These are phyloP conservation scores for Theileria equi DNA, from an alignment of 169 alveolate species.

Conservation along the genomic window DNA sequence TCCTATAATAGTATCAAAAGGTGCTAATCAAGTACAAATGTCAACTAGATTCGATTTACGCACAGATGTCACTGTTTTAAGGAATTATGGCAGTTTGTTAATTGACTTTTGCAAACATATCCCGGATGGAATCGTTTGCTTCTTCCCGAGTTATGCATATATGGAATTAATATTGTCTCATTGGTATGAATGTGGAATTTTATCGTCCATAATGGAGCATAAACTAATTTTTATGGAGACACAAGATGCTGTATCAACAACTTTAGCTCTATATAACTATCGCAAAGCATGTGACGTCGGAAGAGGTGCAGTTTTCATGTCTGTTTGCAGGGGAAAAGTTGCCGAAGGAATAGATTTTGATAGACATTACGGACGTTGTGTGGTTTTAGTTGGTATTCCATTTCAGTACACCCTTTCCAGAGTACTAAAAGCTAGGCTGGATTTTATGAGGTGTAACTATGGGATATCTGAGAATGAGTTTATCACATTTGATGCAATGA, in stretches of 20 bases:
- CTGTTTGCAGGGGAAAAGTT: conserved; percentile 96
- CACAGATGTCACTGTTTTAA: conserved; percentile 84
- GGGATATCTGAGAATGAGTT: conserved; percentile 93
- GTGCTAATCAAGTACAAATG: conserved; percentile 86
- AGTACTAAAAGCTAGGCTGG: conserved; percentile 87
- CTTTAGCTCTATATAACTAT: conserved; percentile 86
- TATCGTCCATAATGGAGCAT: conserved; percentile 88
- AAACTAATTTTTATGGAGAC: conserved; percentile 95
- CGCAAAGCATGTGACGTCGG: conserved; percentile 97
- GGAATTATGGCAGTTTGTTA: conserved; percentile 90
- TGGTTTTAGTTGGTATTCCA: conserved; percentile 95
- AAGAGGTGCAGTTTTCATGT: conserved; percentile 95
- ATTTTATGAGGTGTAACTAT: conserved; percentile 85
- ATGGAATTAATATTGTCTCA: conserved; percentile 86
- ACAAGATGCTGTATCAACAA: conserved; percentile 93
- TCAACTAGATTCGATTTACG: conserved; percentile 90
- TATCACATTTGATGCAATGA: conserved; percentile 97
- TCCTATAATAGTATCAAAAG: conserved; percentile 93
- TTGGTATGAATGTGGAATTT: conserved; percentile 95
- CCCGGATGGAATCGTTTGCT: conserved; percentile 96
- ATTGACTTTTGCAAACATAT: conserved; percentile 86
- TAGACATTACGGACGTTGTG: conserved; percentile 97
- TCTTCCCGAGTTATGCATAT: conserved; percentile 92
- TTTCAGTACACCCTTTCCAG: conserved; percentile 91
- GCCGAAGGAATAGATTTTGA: conserved; percentile 99